Evolutionary conservation across 2,329 filamentous ascomycete species (phyloP), one percentile per base, ranked within the genome.

Genomic region (Exophiala aquamarina): DNA sequence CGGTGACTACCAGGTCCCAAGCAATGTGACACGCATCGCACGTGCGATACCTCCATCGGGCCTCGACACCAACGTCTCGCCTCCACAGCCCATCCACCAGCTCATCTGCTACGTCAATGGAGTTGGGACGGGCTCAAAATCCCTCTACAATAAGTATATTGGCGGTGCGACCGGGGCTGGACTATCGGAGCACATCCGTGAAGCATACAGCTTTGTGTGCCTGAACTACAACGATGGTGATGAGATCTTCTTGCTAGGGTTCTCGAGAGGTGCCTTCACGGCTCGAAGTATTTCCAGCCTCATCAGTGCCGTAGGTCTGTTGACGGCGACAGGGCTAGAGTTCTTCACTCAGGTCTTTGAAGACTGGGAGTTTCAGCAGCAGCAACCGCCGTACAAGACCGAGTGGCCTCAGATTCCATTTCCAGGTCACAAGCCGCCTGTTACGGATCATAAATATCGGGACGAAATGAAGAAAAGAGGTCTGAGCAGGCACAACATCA

Each of bases 251-350:
- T 51, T 69, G 5, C 36, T 68, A 19, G 66, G 66, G 8, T 69
- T 69, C 41, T 67, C 64, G 3, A 59, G 66, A 6, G 66, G 66
- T 15, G 66, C 66, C 8, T 69, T 68, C 47, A 68, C 65, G 6
- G 66, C 64, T 10, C 60, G 66, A 44, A 63, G 59, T 11, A 64
- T 69, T 35, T 64, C 64, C 36, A 60, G 62, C 19, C 45, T 69
- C 32, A 67, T 68, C 47, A 59, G 55, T 9, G 57, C 61, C 6
- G 59, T 67, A 10, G 65, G 66, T 1, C 57, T 69, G 17, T 52
- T 65, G 23, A 61, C 57, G 3, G 31, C 52, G n/a, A 56, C 50
- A 34, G 59, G 59, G 10, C 45, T 59, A 14, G 46, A 51, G 15
- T 53, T 56, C 39, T 55, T 61, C 34, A 47, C 54, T 20, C 52